phyloP scores from a whole-genome alignment of 345 rosid species.

The Limnanthes douglasii region DNA sequence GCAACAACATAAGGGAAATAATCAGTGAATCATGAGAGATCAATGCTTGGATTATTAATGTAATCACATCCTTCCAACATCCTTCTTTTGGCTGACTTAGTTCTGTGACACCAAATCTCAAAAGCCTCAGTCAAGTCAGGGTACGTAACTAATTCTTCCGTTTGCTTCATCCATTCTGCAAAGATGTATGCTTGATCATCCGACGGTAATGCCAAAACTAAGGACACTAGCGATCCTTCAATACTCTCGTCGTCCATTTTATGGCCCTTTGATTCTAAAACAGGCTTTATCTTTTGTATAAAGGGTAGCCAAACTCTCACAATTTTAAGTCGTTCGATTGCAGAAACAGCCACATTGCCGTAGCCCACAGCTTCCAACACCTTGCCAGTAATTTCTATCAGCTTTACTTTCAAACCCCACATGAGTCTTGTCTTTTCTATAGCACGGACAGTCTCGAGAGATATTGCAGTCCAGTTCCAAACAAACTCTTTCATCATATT shows the following conservation, averaged over 20 bases:
- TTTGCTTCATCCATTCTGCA: constrained; percentile 67
- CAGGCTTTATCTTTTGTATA: constrained; percentile 60
- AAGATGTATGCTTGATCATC: constrained; percentile 80
- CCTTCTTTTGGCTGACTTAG: constrained; percentile 91
- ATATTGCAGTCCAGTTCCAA: constrained; percentile 43
- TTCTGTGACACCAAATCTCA: constrained; percentile 91
- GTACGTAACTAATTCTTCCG: constrained; percentile 35
- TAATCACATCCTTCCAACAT: constrained; percentile 43
- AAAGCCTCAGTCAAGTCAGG: constrained; percentile 94
- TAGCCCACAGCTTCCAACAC: constrained; percentile 86
- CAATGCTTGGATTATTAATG: too few relatives aligned
- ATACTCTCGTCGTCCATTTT: constrained; percentile 77
- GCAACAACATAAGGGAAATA: too few relatives aligned
- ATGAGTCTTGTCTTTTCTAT: constrained; percentile 35
- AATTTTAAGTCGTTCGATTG: constrained; percentile 31
- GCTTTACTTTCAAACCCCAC: constrained; percentile 66
- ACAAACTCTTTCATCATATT: constrained; percentile 78
- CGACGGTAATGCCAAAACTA: constrained; percentile 64
- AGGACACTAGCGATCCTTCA: constrained; percentile 64
- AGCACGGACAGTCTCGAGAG: constrained; percentile 28
- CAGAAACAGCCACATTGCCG: constrained; percentile 63
- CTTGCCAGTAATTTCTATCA: constrained; percentile 68
- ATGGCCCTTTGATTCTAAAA: constrained; percentile 42
- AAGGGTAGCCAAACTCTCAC: constrained; percentile 79
- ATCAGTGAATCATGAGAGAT: too few relatives aligned